Conservation (phyloP, 2,329 filamentous ascomycete genomes). For the Penicillium sp. region DNA sequence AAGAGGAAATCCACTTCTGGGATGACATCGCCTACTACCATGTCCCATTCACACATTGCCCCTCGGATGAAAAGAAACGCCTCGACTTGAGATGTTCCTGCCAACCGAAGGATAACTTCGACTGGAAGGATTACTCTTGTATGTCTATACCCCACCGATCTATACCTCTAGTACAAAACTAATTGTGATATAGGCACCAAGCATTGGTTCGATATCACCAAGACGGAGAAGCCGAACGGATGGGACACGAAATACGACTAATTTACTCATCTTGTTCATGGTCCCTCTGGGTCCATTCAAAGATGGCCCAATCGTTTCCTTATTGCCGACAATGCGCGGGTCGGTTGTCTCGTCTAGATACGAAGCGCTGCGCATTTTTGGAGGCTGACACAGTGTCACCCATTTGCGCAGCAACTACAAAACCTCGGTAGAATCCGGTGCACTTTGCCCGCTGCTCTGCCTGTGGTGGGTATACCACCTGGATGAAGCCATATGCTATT, state of each 20-base stretch:
- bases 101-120: conserved; percentile 95
- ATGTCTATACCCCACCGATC: conserved; percentile 44
- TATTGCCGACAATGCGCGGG: conserved; percentile 23
- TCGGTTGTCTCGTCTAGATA: conserved; percentile 17
- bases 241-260: conserved; percentile 67
- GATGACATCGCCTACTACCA: conserved; percentile 99
- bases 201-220: conserved; percentile 80
- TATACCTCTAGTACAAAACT: not conserved
- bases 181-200: conserved; percentile 65
- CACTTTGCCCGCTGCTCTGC: not conserved
- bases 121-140: conserved; percentile 99
- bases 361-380: conserved; percentile 1
- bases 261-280: conserved; percentile 27
- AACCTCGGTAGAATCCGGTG: conserved; percentile 4
- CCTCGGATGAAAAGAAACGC: conserved; percentile 80
- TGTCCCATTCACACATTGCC: conserved; percentile 96
- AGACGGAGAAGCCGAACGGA: conserved; percentile 77
- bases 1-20: conserved; percentile 97
- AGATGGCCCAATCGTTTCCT: conserved; percentile 22
- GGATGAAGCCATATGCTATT: not conserved
- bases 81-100: conserved; percentile 88
- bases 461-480: not conserved
- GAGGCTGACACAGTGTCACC: conserved; percentile 9
- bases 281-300: conserved; percentile 22
- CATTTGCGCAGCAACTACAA: conserved; percentile 7